Percentiles rank a stretch among this genome's conserved stretches.
Conservation (phyloP, 2,329 filamentous ascomycete species). For the Paecilomyces sp. region DNA sequence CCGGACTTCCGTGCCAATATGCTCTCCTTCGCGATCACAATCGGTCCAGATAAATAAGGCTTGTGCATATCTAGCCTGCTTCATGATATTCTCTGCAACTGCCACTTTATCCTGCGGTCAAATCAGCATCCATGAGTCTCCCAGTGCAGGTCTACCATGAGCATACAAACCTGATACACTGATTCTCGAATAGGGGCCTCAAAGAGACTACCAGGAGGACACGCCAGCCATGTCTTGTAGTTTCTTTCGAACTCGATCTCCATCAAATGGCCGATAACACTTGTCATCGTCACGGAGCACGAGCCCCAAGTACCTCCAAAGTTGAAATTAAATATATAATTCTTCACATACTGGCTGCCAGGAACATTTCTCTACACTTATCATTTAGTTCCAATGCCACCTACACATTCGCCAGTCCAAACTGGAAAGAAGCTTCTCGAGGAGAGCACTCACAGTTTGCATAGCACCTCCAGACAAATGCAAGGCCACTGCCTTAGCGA, state of each 20-base stretch:
- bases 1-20: constrained; percentile 88
- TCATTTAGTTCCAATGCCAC: constrained; percentile 10
- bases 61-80: constrained; percentile 64
- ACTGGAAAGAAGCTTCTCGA: neutral
- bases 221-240: constrained; percentile 74
- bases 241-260: constrained; percentile 66
- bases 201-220: constrained; percentile 72
- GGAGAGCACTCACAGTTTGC: constrained; percentile 54
- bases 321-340: constrained; percentile 85
- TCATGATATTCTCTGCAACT: constrained; percentile 78
- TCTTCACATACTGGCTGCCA: constrained; percentile 75
- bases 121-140: neutral
- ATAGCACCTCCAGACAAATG: constrained; percentile 75
- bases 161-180: constrained; percentile 40
- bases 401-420: neutral
- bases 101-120: constrained; percentile 61
- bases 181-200: constrained; percentile 65
- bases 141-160: constrained; percentile 43
- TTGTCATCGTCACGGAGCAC: constrained; percentile 88
- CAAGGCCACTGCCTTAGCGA: constrained; percentile 85
- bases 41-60: constrained; percentile 96
- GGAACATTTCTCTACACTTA: constrained; percentile 56
- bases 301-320: constrained; percentile 74
- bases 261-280: constrained; percentile 81
- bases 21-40: constrained; percentile 94